These are phyloP conservation scores for Lithospermum erythrorhizon DNA, from an alignment of 257 asterid species.

Conservation along the genomic window DNA sequence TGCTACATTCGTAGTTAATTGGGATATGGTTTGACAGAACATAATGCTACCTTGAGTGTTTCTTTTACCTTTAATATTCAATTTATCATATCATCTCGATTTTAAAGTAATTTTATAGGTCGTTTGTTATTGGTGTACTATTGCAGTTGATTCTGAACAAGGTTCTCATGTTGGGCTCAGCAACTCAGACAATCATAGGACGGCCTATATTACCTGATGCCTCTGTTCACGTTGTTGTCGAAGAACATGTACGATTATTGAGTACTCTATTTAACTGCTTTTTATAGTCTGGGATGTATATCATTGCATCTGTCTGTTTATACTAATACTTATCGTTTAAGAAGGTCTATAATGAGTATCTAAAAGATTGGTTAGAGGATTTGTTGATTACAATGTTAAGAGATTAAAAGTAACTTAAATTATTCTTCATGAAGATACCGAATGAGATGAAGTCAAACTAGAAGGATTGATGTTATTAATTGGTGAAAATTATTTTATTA, in stretches of 20 bases:
- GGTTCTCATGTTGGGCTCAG: constrained; percentile 85
- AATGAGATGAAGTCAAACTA: no score
- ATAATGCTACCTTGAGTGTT: not conserved
- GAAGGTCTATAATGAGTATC: not conserved
- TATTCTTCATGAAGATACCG: no score
- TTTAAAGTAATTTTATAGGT: not conserved
- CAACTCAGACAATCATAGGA: constrained; percentile 68
- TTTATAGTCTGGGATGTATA: not conserved
- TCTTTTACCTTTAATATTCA: not conserved
- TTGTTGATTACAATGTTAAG: not conserved
- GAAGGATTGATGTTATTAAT: no score
- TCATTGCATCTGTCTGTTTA: not conserved
- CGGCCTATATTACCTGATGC: constrained; percentile 88
- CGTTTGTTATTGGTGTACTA: constrained; percentile 8
- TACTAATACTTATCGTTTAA: no score
- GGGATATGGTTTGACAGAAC: not conserved
- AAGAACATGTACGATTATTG: constrained; percentile 76
- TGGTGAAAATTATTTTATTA: no score
- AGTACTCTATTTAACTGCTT: constrained; percentile 3
- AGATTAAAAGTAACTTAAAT: no score
- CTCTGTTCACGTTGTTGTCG: constrained; percentile 91
- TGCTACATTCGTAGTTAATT: not conserved
- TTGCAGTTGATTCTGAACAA: constrained; percentile 65
- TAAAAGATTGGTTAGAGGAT: not conserved
- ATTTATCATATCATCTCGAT: not conserved